Evolutionary conservation across 2,329 filamentous ascomycete species (phyloP).

Genomic region (Aspergillus ochraceus): DNA sequence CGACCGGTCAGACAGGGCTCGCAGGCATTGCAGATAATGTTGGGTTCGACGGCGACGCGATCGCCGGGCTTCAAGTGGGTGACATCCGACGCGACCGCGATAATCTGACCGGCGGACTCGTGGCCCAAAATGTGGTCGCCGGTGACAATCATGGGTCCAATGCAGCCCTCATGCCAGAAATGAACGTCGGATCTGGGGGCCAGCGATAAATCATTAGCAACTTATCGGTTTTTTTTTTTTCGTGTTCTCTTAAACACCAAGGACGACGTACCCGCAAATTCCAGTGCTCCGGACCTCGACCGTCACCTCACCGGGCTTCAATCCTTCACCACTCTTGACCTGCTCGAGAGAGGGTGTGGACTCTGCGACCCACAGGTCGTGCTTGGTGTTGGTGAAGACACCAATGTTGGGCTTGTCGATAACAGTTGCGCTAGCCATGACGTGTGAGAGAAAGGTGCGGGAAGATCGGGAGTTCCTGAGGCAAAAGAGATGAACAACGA

Average conservation of each 20-base stretch:
- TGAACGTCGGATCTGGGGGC: conserved; percentile 78
- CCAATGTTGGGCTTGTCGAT: conserved; percentile 83
- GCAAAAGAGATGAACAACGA: conserved; percentile 5
- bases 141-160: conserved; percentile 91
- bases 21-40: conserved; percentile 87
- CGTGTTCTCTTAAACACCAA: no score
- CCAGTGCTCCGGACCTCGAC: conserved; percentile 90
- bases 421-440: conserved; percentile 34
- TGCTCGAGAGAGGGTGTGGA: conserved; percentile 74
- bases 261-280: conserved; percentile 75
- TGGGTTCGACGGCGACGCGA: conserved; percentile 90
- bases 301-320: conserved; percentile 82
- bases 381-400: conserved; percentile 90
- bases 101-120: conserved; percentile 76
- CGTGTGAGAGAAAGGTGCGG: conserved; percentile 6
- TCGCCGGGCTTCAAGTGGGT: conserved; percentile 78
- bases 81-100: conserved; percentile 74
- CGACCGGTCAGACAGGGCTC: conserved; percentile 88
- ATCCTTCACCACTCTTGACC: conserved; percentile 64
- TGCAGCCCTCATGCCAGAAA: conserved; percentile 95
- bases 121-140: conserved; percentile 91
- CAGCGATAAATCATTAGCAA: conserved; percentile 9
- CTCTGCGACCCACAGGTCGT: conserved; percentile 85
- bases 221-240: neutral
- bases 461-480: conserved; percentile 3